These are phyloP conservation scores for Durio zibethinus DNA, from an alignment of 345 rosid genomes.

Conservation along the genomic window DNA sequence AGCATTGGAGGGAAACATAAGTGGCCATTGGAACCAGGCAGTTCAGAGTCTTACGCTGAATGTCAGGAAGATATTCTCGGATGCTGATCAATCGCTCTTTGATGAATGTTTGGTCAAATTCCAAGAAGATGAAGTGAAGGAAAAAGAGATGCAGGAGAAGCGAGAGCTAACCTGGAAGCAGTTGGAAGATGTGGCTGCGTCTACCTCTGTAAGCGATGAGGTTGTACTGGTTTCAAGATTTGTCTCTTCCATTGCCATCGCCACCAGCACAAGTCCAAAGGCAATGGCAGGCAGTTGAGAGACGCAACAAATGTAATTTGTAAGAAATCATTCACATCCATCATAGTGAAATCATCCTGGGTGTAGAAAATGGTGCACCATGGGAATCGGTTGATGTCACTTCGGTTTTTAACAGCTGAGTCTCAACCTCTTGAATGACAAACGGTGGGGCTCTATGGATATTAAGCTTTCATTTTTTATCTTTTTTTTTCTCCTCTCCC, in stretches of 20 bases:
- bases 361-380: conserved; percentile 7
- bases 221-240: conserved; percentile 54
- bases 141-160: conserved; percentile 40
- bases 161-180: conserved; percentile 59
- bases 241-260: conserved; percentile 43
- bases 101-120: conserved; percentile 62
- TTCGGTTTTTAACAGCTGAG: conserved; percentile 1
- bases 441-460: conserved; percentile 14
- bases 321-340: conserved; percentile 9
- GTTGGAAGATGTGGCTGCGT: conserved; percentile 65
- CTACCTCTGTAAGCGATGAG: conserved; percentile 49
- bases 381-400: conserved; percentile 13
- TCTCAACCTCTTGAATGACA: conserved; percentile 2
- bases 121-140: conserved; percentile 53
- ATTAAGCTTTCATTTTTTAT: conserved; percentile 13
- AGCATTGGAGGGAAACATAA: conserved; percentile 52
- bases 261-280: conserved; percentile 37
- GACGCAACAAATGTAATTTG: background rate
- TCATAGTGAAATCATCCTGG: background rate
- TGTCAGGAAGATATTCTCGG: conserved; percentile 53
- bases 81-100: conserved; percentile 54
- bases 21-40: conserved; percentile 61
- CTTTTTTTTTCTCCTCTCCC: background rate
- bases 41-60: conserved; percentile 59
- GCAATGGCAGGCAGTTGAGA: conserved; percentile 38